Percentiles rank a stretch among this genome's conserved stretches.
These are phyloP conservation scores for Phytophthora lateralis DNA, from an alignment of 352 stramenopile genomes.

Conservation along the genomic window DNA sequence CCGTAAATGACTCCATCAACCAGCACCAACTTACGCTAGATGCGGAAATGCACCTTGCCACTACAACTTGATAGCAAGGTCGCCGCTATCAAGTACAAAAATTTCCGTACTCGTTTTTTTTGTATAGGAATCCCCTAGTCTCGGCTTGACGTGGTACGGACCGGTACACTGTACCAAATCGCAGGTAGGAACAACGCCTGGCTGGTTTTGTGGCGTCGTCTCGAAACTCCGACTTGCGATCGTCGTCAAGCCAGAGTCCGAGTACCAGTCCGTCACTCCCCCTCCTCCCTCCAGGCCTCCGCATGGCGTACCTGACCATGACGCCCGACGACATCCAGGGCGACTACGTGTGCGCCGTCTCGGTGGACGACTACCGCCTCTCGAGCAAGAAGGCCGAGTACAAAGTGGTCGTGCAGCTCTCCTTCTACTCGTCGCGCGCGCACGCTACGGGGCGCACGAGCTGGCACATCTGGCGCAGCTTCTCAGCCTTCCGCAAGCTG, in stretches of 20 bases:
- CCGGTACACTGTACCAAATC: background rate
- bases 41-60: too few relatives aligned
- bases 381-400: constrained; percentile 80
- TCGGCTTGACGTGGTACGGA: background rate
- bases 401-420: constrained; percentile 71
- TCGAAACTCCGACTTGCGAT: constrained; percentile 9
- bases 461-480: constrained; percentile 87
- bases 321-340: constrained; percentile 85
- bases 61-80: background rate
- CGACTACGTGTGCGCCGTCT: constrained; percentile 66
- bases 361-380: constrained; percentile 75
- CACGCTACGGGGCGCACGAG: constrained; percentile 66
- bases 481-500: constrained; percentile 82
- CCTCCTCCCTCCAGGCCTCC: background rate
- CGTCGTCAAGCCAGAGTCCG: constrained; percentile 22
- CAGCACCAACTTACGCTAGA: too few relatives aligned
- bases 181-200: constrained; percentile 1
- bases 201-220: background rate
- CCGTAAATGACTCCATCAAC: too few relatives aligned
- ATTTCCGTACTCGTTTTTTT: background rate
- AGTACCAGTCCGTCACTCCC: constrained; percentile 1
- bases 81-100: background rate
- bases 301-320: constrained; percentile 47
- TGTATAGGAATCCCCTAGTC: background rate
- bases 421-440: constrained; percentile 79